Evolutionary conservation across 202 grass and related monocot species (phyloP).

Genomic region (Setaria viridis): DNA sequence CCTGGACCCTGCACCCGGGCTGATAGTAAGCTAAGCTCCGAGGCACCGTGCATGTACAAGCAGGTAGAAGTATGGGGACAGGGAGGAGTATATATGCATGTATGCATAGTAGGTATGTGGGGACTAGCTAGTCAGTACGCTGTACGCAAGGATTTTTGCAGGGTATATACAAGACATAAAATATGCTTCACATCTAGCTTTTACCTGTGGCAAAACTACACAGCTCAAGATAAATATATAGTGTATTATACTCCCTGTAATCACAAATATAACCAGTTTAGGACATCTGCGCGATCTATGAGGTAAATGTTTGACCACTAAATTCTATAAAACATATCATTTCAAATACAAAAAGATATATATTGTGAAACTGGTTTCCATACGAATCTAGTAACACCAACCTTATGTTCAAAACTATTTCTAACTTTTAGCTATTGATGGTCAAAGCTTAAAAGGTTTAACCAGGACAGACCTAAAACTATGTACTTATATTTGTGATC

Average conservation of each 20-base stretch:
- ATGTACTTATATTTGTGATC: not conserved
- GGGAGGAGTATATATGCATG: not conserved
- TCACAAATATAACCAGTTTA: too few relatives aligned
- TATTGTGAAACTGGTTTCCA: not conserved
- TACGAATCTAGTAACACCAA: not conserved
- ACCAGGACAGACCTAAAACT: not conserved
- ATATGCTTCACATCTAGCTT: conserved; percentile 27
- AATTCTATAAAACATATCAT: not conserved
- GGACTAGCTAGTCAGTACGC: not conserved
- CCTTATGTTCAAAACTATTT: not conserved
- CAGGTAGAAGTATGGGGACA: not conserved
- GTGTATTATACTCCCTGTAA: too few relatives aligned
- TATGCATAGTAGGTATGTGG: not conserved
- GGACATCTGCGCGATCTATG: not conserved
- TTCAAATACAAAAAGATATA: not conserved
- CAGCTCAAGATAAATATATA: not conserved
- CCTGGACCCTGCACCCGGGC: conserved; percentile 6
- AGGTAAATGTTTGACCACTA: not conserved
- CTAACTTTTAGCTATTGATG: not conserved
- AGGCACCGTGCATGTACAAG: conserved; percentile 12
- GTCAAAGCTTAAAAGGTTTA: not conserved
- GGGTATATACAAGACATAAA: conserved; percentile 29
- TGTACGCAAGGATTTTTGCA: not conserved
- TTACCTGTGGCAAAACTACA: not conserved
- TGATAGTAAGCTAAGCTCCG: conserved; percentile 23